Percentiles rank a stretch among this genome's conserved stretches.
phyloP scores from a whole-genome alignment of 164 flowering plant species.

The Houttuynia cordata region DNA sequence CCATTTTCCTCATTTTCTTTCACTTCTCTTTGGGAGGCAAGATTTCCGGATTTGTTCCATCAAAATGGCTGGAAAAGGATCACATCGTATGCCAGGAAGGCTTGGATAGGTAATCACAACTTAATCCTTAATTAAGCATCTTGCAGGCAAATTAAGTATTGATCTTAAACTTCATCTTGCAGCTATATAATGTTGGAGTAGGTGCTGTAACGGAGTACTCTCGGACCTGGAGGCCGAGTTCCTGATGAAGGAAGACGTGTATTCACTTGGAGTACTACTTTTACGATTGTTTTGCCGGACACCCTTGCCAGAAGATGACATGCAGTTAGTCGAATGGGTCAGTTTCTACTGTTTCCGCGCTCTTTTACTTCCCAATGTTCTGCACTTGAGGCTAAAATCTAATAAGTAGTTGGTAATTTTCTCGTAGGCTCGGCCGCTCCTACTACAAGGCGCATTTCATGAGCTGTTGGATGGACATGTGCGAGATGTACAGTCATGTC shows the following conservation, averaged over 20 bases:
- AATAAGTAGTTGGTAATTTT: neutral
- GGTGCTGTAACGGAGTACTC: constrained; percentile 9
- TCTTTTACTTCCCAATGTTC: neutral
- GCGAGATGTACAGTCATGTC: constrained; percentile 24
- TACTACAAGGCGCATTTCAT: constrained; percentile 17
- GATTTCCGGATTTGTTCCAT: constrained; percentile 28
- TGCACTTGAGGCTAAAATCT: neutral
- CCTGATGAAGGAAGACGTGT: constrained; percentile 23
- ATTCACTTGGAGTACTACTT: constrained; percentile 28
- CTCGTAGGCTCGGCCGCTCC: constrained; percentile 22
- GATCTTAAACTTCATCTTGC: neutral
- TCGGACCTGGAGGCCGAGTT: constrained; percentile 3
- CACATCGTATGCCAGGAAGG: constrained; percentile 5
- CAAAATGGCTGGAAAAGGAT: constrained; percentile 26
- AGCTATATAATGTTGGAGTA: neutral
- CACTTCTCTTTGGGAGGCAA: neutral
- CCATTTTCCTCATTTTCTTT: neutral
- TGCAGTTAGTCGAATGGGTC: constrained; percentile 21
- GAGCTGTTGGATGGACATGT: constrained; percentile 24
- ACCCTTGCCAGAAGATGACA: constrained; percentile 14
- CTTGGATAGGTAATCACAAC: constrained; percentile 9
- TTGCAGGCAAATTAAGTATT: neutral
- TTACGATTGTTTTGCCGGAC: constrained; percentile 25
- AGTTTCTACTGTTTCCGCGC: neutral
- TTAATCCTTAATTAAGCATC: no score